A percentile compares a stretch with the other conserved stretches of the same genome.
Evolutionary conservation across 2,329 filamentous ascomycete genomes (phyloP).

Genomic region (Xylaria sp.): DNA sequence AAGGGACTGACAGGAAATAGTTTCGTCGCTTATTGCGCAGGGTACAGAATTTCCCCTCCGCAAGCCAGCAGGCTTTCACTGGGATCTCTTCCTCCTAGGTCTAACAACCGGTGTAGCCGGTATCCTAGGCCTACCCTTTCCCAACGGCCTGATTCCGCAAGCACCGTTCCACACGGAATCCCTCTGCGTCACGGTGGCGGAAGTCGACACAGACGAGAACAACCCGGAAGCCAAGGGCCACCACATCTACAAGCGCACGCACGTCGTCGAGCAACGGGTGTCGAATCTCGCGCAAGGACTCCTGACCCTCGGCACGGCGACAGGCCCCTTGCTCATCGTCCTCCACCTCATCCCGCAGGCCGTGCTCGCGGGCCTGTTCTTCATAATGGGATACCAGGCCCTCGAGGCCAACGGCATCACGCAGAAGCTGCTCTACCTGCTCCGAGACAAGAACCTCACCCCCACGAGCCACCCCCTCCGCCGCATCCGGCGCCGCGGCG

Average conservation of each 20-base stretch:
- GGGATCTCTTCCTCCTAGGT: slow-evolving; percentile 85
- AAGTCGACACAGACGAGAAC: slow-evolving; percentile 65
- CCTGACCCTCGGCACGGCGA: slow-evolving; percentile 82
- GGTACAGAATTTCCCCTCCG: slow-evolving; percentile 83
- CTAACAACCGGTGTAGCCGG: slow-evolving; percentile 81
- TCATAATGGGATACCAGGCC: slow-evolving; percentile 85
- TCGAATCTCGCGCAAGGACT: slow-evolving; percentile 83
- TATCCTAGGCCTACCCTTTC: slow-evolving; percentile 80
- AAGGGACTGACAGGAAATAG: slow-evolving; percentile 54
- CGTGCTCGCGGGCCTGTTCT: slow-evolving; percentile 83
- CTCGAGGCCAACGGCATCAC: slow-evolving; percentile 83
- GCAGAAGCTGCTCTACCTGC: slow-evolving; percentile 76
- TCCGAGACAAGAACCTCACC: slow-evolving; percentile 72
- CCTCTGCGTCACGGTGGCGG: slow-evolving; percentile 74
- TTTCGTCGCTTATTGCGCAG: slow-evolving; percentile 84
- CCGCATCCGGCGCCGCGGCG: slow-evolving; percentile 67
- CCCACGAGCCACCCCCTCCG: slow-evolving; percentile 68
- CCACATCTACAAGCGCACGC: slow-evolving; percentile 62
- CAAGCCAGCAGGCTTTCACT: slow-evolving; percentile 86
- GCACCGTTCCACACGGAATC: slow-evolving; percentile 85
- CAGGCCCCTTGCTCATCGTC: slow-evolving; percentile 76
- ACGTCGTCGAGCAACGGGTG: slow-evolving; percentile 81
- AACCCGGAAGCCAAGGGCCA: slow-evolving; percentile 66
- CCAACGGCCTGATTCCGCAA: slow-evolving; percentile 85
- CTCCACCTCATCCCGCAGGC: slow-evolving; percentile 82